These are phyloP conservation scores for Fraxinus baroniana DNA, from an alignment of 305 asterid genomes.

Conservation along the genomic window DNA sequence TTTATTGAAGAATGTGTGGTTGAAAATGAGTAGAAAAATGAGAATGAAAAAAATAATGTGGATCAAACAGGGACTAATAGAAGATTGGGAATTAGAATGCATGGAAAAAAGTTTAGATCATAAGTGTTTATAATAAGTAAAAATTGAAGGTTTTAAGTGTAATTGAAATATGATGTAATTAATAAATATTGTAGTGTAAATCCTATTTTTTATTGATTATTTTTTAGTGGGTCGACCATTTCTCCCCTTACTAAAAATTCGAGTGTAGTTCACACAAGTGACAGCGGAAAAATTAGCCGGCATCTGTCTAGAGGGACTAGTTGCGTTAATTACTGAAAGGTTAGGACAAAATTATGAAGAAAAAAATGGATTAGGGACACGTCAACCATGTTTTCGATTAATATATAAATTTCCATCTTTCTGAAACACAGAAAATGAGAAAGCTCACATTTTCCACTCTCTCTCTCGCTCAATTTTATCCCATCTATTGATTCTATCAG, in stretches of 20 bases:
- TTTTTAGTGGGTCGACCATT: background rate
- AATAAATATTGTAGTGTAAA: too few species aligned
- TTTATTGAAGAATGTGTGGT: too few species aligned
- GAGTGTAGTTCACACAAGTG: background rate
- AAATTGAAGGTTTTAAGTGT: too few species aligned
- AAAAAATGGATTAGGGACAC: background rate
- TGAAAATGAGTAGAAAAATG: too few species aligned
- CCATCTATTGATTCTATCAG: background rate
- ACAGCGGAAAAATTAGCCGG: too few species aligned
- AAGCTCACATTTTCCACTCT: conserved; percentile 1
- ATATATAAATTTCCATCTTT: background rate
- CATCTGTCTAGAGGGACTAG: background rate
- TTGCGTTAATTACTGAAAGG: background rate
- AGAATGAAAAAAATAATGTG: too few species aligned
- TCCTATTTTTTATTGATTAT: too few species aligned
- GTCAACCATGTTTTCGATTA: too few species aligned
- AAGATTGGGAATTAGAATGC: background rate
- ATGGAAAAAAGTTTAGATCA: background rate
- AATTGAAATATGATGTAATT: too few species aligned
- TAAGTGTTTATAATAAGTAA: background rate
- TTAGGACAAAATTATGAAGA: background rate
- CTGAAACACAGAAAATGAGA: background rate
- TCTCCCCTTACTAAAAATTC: background rate
- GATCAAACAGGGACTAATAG: too few species aligned
- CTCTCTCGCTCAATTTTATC: background rate